phyloP scores from a whole-genome alignment of 495 filamentous ascomycete genomes.

The Lasiosphaeria ovina region DNA sequence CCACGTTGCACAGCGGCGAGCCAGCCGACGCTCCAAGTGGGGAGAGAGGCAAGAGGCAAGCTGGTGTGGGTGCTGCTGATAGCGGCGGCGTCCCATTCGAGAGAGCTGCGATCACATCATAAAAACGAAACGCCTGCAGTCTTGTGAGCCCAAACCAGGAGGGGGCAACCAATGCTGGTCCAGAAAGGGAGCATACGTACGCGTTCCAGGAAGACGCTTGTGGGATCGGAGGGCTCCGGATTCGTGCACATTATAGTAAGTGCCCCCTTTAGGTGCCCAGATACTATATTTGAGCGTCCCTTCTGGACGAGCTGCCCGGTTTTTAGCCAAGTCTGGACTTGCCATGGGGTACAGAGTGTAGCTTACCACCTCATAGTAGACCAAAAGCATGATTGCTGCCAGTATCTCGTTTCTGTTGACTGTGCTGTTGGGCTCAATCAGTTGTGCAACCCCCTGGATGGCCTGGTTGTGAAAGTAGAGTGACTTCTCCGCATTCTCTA shows the following conservation, averaged over 20 bases:
- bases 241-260: conserved; percentile 56
- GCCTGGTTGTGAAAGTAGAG: conserved; percentile 58
- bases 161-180: neutral
- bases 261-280: conserved; percentile 59
- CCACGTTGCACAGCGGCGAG: conserved; percentile 50
- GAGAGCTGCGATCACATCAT: conserved; percentile 62
- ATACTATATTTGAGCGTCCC: conserved; percentile 56
- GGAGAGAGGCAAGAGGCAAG: conserved; percentile 43
- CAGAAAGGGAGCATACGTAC: conserved; percentile 34
- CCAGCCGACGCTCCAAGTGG: conserved; percentile 44
- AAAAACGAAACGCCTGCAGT: conserved; percentile 60
- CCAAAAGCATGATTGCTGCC: conserved; percentile 59
- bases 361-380: conserved; percentile 64
- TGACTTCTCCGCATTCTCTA: conserved; percentile 55
- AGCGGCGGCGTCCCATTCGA: conserved; percentile 60
- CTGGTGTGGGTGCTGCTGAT: conserved; percentile 47
- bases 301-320: conserved; percentile 54
- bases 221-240: conserved; percentile 46
- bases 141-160: conserved; percentile 1
- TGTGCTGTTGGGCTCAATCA: conserved; percentile 53
- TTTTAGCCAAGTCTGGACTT: neutral
- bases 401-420: conserved; percentile 56
- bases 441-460: conserved; percentile 54
- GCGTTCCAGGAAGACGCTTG: conserved; percentile 55
- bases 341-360: neutral